These are phyloP conservation scores for Aspergillus puulaauensis DNA, from an alignment of 2,329 filamentous ascomycete species.

Conservation along the genomic window DNA sequence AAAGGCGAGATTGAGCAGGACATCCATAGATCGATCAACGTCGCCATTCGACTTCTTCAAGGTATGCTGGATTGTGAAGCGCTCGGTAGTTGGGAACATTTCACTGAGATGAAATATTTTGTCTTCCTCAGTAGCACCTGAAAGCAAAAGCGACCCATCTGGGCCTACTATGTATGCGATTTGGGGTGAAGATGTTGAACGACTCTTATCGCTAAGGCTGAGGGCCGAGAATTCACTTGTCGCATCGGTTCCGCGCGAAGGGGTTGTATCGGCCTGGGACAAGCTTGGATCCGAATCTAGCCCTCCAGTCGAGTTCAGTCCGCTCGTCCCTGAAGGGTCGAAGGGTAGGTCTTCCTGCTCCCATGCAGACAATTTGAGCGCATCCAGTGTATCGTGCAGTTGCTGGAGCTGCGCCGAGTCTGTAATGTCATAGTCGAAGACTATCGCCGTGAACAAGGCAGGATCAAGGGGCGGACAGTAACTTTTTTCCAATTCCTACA, in stretches of 20 bases:
- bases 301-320: slow-evolving; percentile 30
- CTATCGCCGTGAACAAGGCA: slow-evolving; percentile 72
- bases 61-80: slow-evolving; percentile 64
- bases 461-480: slow-evolving; percentile 76
- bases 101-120: slow-evolving; percentile 64
- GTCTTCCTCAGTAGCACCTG: slow-evolving; percentile 47
- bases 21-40: slow-evolving; percentile 70
- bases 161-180: slow-evolving; percentile 27
- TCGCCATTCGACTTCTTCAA: slow-evolving; percentile 68
- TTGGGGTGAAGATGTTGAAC: slow-evolving; percentile 17
- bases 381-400: slow-evolving; percentile 62
- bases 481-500: slow-evolving; percentile 57
- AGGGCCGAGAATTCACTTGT: slow-evolving; percentile 48
- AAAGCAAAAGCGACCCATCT: slow-evolving; percentile 28
- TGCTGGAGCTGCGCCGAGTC: slow-evolving; percentile 52
- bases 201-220: slow-evolving; percentile 28
- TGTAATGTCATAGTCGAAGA: slow-evolving; percentile 68
- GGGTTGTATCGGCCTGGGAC: slow-evolving; percentile 33
- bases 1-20: slow-evolving; percentile 75
- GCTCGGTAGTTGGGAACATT: slow-evolving; percentile 71
- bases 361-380: slow-evolving; percentile 67
- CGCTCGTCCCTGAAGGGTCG: slow-evolving; percentile 71
- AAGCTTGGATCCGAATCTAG: slow-evolving; percentile 27
- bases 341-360: slow-evolving; percentile 67
- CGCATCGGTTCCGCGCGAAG: slow-evolving; percentile 50